phyloP scores from a whole-genome alignment of 1,284 basidiomycete genomes.

The Termitomyces sp. region DNA sequence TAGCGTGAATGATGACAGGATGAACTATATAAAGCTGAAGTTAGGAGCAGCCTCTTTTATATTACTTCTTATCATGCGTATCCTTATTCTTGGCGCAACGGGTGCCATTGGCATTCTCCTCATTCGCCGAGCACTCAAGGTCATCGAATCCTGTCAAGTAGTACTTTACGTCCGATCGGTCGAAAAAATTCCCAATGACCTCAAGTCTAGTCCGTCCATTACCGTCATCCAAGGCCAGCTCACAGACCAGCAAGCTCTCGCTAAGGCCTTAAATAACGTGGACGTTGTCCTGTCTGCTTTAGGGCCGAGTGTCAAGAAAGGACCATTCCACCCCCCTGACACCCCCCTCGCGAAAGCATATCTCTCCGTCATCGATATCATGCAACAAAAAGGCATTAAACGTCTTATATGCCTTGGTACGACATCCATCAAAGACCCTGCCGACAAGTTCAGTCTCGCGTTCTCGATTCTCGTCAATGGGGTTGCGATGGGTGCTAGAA shows the following conservation, averaged over 20 bases:
- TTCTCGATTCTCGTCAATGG: conserved; percentile 40
- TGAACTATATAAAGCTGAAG: background rate
- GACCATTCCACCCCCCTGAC: conserved; percentile 31
- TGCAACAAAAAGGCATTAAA: conserved; percentile 45
- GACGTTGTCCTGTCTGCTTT: conserved; percentile 62
- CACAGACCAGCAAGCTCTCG: conserved; percentile 42
- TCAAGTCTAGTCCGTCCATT: conserved; percentile 39
- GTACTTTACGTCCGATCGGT: conserved; percentile 60
- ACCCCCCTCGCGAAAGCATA: conserved; percentile 62
- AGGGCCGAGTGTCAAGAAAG: conserved; percentile 40
- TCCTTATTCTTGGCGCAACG: conserved; percentile 53
- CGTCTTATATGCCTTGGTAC: conserved; percentile 65
- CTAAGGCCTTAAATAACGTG: conserved; percentile 48
- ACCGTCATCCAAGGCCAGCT: conserved; percentile 51
- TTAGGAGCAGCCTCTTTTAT: background rate
- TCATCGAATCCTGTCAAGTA: conserved; percentile 36
- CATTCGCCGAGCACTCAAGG: conserved; percentile 45
- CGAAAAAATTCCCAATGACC: conserved; percentile 50
- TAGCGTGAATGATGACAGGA: background rate
- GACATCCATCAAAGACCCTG: conserved; percentile 52
- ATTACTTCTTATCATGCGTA: conserved; percentile 24
- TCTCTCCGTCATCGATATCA: conserved; percentile 44
- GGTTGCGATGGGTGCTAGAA: conserved; percentile 29
- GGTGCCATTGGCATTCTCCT: conserved; percentile 52
- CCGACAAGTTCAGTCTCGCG: conserved; percentile 48